phyloP scores from a whole-genome alignment of 345 rosid genomes.

The Eucalyptus tenuipes region DNA sequence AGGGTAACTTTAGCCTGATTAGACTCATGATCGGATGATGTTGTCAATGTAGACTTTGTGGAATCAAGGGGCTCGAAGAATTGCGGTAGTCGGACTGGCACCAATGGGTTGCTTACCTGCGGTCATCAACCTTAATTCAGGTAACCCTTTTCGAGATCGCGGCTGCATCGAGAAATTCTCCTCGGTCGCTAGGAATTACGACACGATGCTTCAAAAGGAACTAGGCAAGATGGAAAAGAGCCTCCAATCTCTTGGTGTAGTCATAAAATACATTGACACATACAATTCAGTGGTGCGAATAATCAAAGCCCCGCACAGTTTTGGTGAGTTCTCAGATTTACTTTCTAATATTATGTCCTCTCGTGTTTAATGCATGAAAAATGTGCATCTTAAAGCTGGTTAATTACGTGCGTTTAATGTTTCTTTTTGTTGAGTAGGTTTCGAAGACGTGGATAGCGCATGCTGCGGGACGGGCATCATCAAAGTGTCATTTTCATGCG shows the following conservation, averaged over 20 bases:
- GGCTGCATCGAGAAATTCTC: neutral
- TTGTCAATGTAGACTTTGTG: neutral
- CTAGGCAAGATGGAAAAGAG: neutral
- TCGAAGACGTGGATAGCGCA: constrained; percentile 42
- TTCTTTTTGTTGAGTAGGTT: constrained; percentile 14
- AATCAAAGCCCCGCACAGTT: constrained; percentile 13
- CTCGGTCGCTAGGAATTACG: neutral
- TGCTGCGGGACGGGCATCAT: constrained; percentile 76
- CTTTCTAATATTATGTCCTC: neutral
- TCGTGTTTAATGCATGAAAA: neutral
- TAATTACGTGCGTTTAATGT: neutral
- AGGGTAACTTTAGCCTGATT: neutral
- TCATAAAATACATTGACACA: constrained; percentile 8
- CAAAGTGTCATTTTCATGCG: constrained; percentile 46
- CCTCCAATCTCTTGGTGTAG: neutral
- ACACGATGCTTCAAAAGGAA: neutral
- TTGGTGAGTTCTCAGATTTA: constrained; percentile 13
- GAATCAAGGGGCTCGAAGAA: neutral
- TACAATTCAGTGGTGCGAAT: constrained; percentile 18
- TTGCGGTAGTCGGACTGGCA: neutral
- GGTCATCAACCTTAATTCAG: neutral
- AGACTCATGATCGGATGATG: neutral
- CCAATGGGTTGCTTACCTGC: constrained; percentile 1
- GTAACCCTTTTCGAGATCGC: neutral
- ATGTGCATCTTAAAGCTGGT: neutral